These are phyloP conservation scores for Alnus glutinosa DNA, from an alignment of 306 rosid species.

Conservation along the genomic window DNA sequence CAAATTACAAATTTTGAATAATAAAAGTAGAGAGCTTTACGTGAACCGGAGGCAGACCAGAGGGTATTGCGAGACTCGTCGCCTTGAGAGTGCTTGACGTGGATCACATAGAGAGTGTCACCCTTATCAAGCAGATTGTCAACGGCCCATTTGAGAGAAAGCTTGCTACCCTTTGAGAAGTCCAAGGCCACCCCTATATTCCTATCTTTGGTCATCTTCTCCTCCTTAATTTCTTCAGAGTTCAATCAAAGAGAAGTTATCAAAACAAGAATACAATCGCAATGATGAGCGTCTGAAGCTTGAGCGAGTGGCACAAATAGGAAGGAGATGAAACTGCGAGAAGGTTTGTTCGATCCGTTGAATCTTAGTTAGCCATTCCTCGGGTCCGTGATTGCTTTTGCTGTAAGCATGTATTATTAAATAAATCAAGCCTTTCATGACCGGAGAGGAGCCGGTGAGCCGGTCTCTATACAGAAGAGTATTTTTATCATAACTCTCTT, in stretches of 20 bases:
- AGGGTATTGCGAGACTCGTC: slow-evolving; percentile 38
- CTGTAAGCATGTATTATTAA: neutral
- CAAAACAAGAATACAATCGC: neutral
- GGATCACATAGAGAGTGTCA: slow-evolving; percentile 46
- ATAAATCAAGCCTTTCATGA: neutral
- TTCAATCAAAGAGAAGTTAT: neutral
- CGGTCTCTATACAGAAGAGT: no score
- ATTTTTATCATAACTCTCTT: no score
- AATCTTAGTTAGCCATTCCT: neutral
- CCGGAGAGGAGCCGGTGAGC: no score
- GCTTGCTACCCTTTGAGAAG: slow-evolving; percentile 56
- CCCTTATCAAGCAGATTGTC: slow-evolving; percentile 40
- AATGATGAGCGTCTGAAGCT: neutral
- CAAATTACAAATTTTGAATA: neutral
- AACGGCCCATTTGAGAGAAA: slow-evolving; percentile 51
- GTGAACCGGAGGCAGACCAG: slow-evolving; percentile 54
- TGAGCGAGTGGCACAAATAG: neutral
- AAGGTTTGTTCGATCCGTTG: neutral
- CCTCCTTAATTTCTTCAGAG: neutral
- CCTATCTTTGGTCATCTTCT: slow-evolving; percentile 37
- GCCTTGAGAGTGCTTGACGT: slow-evolving; percentile 25
- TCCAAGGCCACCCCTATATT: slow-evolving; percentile 53
- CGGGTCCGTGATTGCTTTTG: neutral
- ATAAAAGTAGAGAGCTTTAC: slow-evolving; percentile 25
- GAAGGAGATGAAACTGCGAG: neutral